Conservation (phyloP, 2,329 filamentous ascomycete genomes). For the Fusarium circinatum region DNA sequence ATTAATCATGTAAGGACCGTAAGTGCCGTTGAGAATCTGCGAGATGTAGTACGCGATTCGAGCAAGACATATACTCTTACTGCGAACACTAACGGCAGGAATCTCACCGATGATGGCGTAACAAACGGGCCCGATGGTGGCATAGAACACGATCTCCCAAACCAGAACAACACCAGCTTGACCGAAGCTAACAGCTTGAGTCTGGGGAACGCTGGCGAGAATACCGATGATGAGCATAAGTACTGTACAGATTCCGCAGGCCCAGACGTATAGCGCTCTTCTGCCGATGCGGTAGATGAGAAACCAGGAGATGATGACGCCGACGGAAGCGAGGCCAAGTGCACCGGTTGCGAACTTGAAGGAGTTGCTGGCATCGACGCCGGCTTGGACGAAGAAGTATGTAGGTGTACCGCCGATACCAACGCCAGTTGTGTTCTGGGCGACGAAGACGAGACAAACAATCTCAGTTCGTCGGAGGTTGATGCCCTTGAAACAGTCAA, state of each 20-base stretch:
- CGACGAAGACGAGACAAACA: slow-evolving; percentile 54
- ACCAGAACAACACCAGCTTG: slow-evolving; percentile 55
- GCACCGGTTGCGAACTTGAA: slow-evolving; percentile 55
- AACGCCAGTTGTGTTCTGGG: slow-evolving; percentile 53
- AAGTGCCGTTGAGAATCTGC: slow-evolving; percentile 45
- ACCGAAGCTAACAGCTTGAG: slow-evolving; percentile 43
- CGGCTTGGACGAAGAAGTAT: slow-evolving; percentile 59
- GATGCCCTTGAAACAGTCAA: slow-evolving; percentile 60
- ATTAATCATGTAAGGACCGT: slow-evolving; percentile 49
- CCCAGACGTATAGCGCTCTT: slow-evolving; percentile 53
- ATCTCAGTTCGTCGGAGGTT: slow-evolving; percentile 59
- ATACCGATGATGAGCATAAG: slow-evolving; percentile 54
- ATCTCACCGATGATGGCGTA: slow-evolving; percentile 57
- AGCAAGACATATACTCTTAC: slow-evolving; percentile 55
- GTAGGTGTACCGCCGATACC: slow-evolving; percentile 56
- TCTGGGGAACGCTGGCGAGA: slow-evolving; percentile 42
- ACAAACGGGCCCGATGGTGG: slow-evolving; percentile 56
- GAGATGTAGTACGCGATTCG: slow-evolving; percentile 46
- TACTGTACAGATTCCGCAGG: slow-evolving; percentile 53
- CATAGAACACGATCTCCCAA: slow-evolving; percentile 57
- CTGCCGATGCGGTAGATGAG: slow-evolving; percentile 50
- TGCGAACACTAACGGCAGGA: slow-evolving; percentile 53
- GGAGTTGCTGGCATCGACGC: slow-evolving; percentile 51
- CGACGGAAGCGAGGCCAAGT: slow-evolving; percentile 54
- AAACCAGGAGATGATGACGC: slow-evolving; percentile 56